phyloP scores from a whole-genome alignment of 805 yeast genomes.

The Candida xiaguanensis region DNA sequence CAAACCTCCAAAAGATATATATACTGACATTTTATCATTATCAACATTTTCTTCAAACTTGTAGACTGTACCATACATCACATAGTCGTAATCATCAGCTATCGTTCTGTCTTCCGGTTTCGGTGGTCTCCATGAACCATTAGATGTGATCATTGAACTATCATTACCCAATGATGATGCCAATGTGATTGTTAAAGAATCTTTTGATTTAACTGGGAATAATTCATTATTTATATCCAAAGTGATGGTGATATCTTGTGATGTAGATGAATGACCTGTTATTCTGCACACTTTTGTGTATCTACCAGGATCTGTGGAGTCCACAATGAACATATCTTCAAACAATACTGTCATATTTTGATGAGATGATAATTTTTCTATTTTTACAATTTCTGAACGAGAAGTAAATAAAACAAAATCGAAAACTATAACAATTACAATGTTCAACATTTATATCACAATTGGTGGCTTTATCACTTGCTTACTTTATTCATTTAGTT shows the following conservation, averaged over 20 bases:
- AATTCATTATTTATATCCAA: slow-evolving; percentile 89
- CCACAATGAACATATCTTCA: slow-evolving; percentile 87
- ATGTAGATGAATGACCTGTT: slow-evolving; percentile 81
- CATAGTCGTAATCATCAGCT: slow-evolving; percentile 97
- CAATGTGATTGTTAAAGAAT: slow-evolving; percentile 78
- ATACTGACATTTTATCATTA: slow-evolving; percentile 75
- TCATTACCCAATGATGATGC: slow-evolving; percentile 69
- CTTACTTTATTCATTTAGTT: background rate
- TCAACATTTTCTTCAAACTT: slow-evolving; percentile 82
- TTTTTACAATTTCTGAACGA: background rate
- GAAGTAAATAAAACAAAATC: background rate
- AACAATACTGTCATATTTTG: slow-evolving; percentile 52
- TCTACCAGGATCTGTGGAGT: slow-evolving; percentile 80
- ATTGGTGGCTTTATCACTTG: background rate
- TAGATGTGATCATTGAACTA: slow-evolving; percentile 39
- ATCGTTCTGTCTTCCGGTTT: slow-evolving; percentile 77
- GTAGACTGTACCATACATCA: slow-evolving; percentile 96
- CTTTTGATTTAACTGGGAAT: slow-evolving; percentile 76
- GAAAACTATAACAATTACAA: slow-evolving; percentile 1
- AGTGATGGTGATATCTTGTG: slow-evolving; percentile 75
- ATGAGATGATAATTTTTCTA: slow-evolving; percentile 6
- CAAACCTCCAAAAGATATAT: slow-evolving; percentile 93
- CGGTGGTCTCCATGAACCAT: slow-evolving; percentile 81
- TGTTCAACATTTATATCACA: background rate
- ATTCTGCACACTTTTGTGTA: slow-evolving; percentile 90